Evolutionary conservation across 495 filamentous ascomycete species (phyloP).

Genomic region (Penicillium pulvis): DNA sequence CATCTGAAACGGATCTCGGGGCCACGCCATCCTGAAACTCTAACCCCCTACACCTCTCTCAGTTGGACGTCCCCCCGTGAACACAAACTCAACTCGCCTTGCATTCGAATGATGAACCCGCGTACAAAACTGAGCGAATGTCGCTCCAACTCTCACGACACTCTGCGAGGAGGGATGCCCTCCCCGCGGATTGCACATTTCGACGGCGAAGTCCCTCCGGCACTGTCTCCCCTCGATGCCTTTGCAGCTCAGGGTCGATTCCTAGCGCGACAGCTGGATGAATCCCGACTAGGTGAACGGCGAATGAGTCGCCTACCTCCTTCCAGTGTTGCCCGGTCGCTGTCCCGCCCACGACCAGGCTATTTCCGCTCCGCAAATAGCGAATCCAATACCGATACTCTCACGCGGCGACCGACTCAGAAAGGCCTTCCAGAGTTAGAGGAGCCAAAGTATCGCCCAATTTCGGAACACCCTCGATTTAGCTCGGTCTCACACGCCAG

Average conservation of each 20-base stretch:
- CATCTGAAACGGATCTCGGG: not conserved
- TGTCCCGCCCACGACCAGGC: conserved; percentile 66
- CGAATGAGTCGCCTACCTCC: conserved; percentile 86
- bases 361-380: conserved; percentile 66
- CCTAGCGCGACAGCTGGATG: conserved; percentile 83
- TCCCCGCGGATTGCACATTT: conserved; percentile 73
- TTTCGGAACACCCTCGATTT: conserved; percentile 73
- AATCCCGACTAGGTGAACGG: conserved; percentile 64
- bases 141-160: conserved; percentile 64
- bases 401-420: conserved; percentile 42
- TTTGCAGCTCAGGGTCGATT: conserved; percentile 86
- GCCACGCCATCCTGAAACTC: not conserved
- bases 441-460: conserved; percentile 62
- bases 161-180: conserved; percentile 51
- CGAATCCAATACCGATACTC: conserved; percentile 30
- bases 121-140: conserved; percentile 63
- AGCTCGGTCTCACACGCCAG: conserved; percentile 59
- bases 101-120: conserved; percentile 6
- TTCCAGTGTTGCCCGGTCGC: conserved; percentile 75
- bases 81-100: not conserved
- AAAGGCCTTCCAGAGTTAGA: conserved; percentile 58
- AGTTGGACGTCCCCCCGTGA: not conserved
- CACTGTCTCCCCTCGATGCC: conserved; percentile 91
- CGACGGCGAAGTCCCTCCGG: conserved; percentile 85
- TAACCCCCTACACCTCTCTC: not conserved